phyloP scores from a whole-genome alignment of 805 yeast species.

The Cyberlindnera japonica region DNA sequence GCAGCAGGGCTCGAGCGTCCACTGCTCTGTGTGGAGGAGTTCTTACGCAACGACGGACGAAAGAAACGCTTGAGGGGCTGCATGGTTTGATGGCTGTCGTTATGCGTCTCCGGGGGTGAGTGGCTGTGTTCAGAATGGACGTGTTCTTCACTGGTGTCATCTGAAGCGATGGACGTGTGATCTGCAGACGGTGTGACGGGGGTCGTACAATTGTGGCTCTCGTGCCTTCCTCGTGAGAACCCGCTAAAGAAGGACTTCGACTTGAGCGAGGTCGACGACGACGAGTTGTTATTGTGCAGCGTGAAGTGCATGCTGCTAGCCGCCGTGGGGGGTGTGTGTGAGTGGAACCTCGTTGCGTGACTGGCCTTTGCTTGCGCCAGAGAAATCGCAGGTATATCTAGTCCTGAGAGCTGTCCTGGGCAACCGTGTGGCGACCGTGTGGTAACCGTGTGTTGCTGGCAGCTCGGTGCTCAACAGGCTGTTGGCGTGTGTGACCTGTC shows the following conservation, averaged over 20 bases:
- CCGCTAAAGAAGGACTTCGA: slow-evolving; percentile 2
- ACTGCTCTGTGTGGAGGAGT: slow-evolving; percentile 16
- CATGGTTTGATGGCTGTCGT: slow-evolving; percentile 16
- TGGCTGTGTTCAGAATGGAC: neutral
- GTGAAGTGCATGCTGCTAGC: slow-evolving; percentile 17
- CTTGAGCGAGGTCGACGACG: neutral
- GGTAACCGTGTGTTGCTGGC: too few relatives aligned
- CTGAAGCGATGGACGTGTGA: neutral
- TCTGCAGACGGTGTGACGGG: neutral
- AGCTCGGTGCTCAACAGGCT: too few relatives aligned
- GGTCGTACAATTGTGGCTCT: too few relatives aligned
- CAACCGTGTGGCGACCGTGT: too few relatives aligned
- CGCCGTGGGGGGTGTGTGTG: too few relatives aligned
- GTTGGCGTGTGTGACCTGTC: too few relatives aligned
- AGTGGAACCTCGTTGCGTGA: too few relatives aligned
- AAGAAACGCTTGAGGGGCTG: slow-evolving; percentile 26
- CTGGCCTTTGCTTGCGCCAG: too few relatives aligned
- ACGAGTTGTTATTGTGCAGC: slow-evolving; percentile 6
- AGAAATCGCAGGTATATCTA: too few relatives aligned
- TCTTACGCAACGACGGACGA: slow-evolving; percentile 20
- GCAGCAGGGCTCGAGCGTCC: slow-evolving; percentile 2
- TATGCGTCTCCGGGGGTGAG: neutral
- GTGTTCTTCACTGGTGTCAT: neutral
- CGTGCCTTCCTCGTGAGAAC: neutral
- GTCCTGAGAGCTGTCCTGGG: too few relatives aligned